Conservation (phyloP, 1,139 yeast genomes). For the Arxiozyma slooffiae region DNA sequence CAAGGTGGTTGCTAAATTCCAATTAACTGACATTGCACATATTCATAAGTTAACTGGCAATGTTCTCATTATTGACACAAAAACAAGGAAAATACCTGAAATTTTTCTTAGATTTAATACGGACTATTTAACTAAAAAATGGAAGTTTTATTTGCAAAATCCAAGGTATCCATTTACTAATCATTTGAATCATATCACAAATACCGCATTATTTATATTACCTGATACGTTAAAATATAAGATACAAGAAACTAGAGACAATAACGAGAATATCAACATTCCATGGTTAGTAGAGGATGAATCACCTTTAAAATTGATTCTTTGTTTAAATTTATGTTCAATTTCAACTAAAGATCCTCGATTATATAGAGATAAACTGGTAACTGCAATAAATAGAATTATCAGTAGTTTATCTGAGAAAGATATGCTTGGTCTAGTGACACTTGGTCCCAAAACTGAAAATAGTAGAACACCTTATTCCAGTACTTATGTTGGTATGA, state of each 20-base stretch:
- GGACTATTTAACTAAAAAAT: slow-evolving; percentile 12
- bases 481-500: slow-evolving; percentile 50
- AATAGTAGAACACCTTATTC: slow-evolving; percentile 28
- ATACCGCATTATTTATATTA: slow-evolving; percentile 40
- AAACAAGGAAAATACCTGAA: slow-evolving; percentile 26
- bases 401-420: slow-evolving; percentile 31
- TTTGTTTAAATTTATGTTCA: slow-evolving; percentile 37
- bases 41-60: slow-evolving; percentile 10
- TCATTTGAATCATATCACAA: slow-evolving; percentile 41
- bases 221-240: slow-evolving; percentile 4
- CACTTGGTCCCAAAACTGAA: slow-evolving; percentile 41
- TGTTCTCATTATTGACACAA: slow-evolving; percentile 20
- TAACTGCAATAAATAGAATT: slow-evolving; percentile 24
- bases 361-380: slow-evolving; percentile 5
- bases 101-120: slow-evolving; percentile 18
- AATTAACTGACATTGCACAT: slow-evolving; percentile 17
- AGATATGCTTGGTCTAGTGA: slow-evolving; percentile 49
- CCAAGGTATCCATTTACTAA: slow-evolving; percentile 12
- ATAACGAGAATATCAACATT: neutral
- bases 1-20: slow-evolving; percentile 19
- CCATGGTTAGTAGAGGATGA: slow-evolving; percentile 33
- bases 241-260: neutral
- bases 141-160: slow-evolving; percentile 20
- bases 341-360: neutral
- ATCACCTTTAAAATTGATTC: slow-evolving; percentile 39